Base-by-base conservation (phyloP, 139 green algal genomes). In the Protoeuglena noctilucae region DNA sequence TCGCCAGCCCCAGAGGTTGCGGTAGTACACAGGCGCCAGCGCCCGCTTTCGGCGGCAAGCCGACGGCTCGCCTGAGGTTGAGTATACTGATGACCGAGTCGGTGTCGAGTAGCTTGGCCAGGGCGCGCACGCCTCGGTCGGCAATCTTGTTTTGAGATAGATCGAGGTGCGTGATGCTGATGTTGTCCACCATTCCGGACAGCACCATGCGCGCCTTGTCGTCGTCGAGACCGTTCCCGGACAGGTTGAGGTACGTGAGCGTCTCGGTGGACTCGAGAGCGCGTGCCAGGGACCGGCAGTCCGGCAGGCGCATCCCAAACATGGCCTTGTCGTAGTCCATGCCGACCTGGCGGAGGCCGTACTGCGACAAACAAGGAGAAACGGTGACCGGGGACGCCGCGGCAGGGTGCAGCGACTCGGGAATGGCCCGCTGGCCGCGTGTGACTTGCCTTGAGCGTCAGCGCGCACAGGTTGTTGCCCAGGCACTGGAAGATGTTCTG, bases 321-420 rank as follows among this genome's bases (percentile, higher is more conserved):
- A 86, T 67, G 6, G 67, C 69, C 19, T 72, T 63, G 57, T 87
- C 77, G 57, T 86, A 91, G 55, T 91, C 73, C 77, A 88, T 88
- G n/a, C 78, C 78, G 48, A 88, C 71, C n/a, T 78, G 69, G 23
- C 68, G 58, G 19, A 79, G 63, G 52, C 71, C 77, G 72, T 88
- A 91, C 3, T n/a, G n/a, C n/a, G n/a, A n/a, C n/a, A n/a, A n/a
- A n/a, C 27, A 7, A 52, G 46, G 14, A 52, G 46, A 7, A 22
- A 52, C 14, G 46, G 46, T 17, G 46, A 52, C n/a, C n/a, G n/a
- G n/a, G n/a, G n/a, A n/a, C n/a, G n/a, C n/a, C n/a, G n/a, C n/a
- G n/a, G n/a, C n/a, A n/a, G n/a, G n/a, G n/a, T n/a, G n/a, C n/a
- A n/a, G n/a, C n/a, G n/a, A n/a, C n/a, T n/a, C n/a, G n/a, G n/a